Base-by-base conservation (phyloP, 1,284 basidiomycete species). In the Cryptococcus amylolentus region DNA sequence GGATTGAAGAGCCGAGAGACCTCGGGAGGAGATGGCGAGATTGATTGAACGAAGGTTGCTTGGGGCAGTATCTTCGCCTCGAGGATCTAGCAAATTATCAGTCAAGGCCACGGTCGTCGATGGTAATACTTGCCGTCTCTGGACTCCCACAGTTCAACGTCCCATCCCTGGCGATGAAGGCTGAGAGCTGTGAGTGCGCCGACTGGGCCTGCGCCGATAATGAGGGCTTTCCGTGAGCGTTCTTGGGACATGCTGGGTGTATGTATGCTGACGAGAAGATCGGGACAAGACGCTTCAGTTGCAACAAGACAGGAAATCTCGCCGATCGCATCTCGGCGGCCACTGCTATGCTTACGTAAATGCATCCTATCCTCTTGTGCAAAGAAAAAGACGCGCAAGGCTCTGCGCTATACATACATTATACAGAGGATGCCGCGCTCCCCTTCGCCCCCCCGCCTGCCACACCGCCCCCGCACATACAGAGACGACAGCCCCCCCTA, bases 1-100 rank as follows among this genome's bases (percentile, higher is more conserved):
- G 51, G 86, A 84, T 66, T 86, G 81, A 44, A 98, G 81, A 37
- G 94, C 94, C 63, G 87, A 84, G 55, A 98, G 87, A 58, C 94
- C 95, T 53, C 95, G 86, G 57, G 91, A 85, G 18, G 93, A 97
- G 62, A 98, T 91, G 38, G 94, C 94, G 51, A 98, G 83, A 80
- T 98, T 98, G 80, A 98, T 97, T 54, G 91, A 95, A 57, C 95
- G 85, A 66, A 76, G 62, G 58, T 75, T 76, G 6, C 66, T 70
- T 42, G 72, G 69, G 8, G 66, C 57, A 3, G 69, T 58, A 28
- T 68, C 65, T 41, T 68, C 62, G 1, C 70, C 70, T 57, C 76
- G 52, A 12, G 76, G 73, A 62, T 78, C 76, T 77, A 42, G 1
- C 3, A 26, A 18, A 9, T 2, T 16, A 27, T 40, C 12, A 46